A percentile compares a stretch with the other conserved stretches of the same genome.
These are phyloP conservation scores for Bruguiera sexangula DNA, from an alignment of 345 rosid species.

Conservation along the genomic window DNA sequence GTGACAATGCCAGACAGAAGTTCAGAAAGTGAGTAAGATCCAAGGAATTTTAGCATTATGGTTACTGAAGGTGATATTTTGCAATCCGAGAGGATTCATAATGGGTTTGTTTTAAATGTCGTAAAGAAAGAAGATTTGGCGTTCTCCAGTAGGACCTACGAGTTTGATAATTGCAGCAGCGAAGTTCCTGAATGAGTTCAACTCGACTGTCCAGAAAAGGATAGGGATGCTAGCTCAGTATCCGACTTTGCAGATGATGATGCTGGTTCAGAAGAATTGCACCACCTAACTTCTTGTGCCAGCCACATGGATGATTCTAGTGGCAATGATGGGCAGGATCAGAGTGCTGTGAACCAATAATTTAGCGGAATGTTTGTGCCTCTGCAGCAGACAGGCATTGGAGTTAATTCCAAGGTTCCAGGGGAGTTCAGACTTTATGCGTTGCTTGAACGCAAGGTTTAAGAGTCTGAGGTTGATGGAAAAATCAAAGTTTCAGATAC, in stretches of 20 bases:
- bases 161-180: constrained; percentile 30
- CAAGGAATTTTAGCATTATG: constrained; percentile 46
- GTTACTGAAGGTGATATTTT: constrained; percentile 75
- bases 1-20: constrained; percentile 39
- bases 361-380: not conserved
- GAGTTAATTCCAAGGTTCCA: not conserved
- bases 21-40: constrained; percentile 45
- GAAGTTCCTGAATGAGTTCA: constrained; percentile 66
- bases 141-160: constrained; percentile 32
- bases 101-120: constrained; percentile 70
- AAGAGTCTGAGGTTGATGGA: too few relatives aligned
- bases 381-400: not conserved
- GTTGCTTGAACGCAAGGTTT: too few relatives aligned
- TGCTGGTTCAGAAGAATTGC: not conserved
- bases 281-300: constrained; percentile 5
- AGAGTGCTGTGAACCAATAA: constrained; percentile 11
- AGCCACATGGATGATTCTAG: constrained; percentile 1
- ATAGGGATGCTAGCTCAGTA: constrained; percentile 57
- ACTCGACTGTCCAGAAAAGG: constrained; percentile 62
- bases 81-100: constrained; percentile 62
- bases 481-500: too few relatives aligned
- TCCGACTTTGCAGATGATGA: constrained; percentile 42
- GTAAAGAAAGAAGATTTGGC: constrained; percentile 59
- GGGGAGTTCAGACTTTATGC: too few relatives aligned
- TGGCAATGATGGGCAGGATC: constrained; percentile 9